A percentile compares a stretch with the other conserved stretches of the same genome.
These are phyloP conservation scores for Xanthoconium purpureum DNA, from an alignment of 768 basidiomycete species.

Conservation along the genomic window DNA sequence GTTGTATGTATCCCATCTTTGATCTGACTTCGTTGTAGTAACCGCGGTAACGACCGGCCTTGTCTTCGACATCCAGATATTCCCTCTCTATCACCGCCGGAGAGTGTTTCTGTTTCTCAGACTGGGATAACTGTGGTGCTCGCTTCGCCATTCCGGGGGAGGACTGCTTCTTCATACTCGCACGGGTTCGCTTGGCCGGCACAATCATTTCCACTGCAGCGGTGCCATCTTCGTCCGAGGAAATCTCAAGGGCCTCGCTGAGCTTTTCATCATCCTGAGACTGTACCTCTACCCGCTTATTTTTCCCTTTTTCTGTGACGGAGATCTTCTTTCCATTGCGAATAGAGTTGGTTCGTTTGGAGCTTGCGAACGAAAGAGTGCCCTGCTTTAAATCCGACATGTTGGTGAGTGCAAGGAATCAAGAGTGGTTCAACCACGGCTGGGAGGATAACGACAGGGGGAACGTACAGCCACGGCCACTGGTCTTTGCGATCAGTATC, in stretches of 20 bases:
- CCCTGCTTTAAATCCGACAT: constrained; percentile 40
- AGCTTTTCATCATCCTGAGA: background rate
- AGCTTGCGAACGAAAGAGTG: constrained; percentile 42
- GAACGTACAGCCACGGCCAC: constrained; percentile 10
- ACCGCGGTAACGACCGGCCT: constrained; percentile 50
- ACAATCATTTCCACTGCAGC: constrained; percentile 5
- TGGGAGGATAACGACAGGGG: constrained; percentile 20
- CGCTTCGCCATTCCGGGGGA: constrained; percentile 4
- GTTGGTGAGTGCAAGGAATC: background rate
- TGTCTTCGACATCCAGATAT: constrained; percentile 43
- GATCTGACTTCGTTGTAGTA: constrained; percentile 43
- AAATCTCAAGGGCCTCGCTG: constrained; percentile 10
- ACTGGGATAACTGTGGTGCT: background rate
- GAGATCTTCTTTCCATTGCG: constrained; percentile 6
- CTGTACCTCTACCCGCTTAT: constrained; percentile 1
- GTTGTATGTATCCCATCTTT: constrained; percentile 54
- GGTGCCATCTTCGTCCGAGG: constrained; percentile 20
- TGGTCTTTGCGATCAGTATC: background rate
- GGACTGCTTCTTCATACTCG: constrained; percentile 18
- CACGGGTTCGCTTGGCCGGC: constrained; percentile 25
- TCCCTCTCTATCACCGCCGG: constrained; percentile 16
- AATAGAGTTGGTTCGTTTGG: constrained; percentile 42
- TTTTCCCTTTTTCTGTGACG: constrained; percentile 7
- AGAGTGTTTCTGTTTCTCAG: constrained; percentile 3
- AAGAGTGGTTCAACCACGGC: background rate